phyloP scores from a whole-genome alignment of 2,329 filamentous ascomycete species.

The Cercospora nicotianae region DNA sequence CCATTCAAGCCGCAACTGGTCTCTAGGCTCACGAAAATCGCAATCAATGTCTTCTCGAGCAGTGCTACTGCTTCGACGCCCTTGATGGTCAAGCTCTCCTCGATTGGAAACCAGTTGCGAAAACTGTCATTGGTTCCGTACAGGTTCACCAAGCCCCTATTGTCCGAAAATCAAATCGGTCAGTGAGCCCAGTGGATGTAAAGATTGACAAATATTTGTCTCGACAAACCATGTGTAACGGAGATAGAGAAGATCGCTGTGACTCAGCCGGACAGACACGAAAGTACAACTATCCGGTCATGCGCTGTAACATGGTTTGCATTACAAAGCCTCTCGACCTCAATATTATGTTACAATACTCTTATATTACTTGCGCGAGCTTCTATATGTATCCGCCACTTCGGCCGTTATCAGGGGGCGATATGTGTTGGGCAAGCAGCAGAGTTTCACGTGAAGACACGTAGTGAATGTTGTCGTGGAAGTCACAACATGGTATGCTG shows the following conservation, averaged over 20 bases:
- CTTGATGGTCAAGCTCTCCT: not conserved
- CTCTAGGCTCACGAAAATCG: not conserved
- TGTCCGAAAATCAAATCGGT: not conserved
- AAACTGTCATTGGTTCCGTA: not conserved
- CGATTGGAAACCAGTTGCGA: not conserved
- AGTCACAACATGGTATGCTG: not conserved
- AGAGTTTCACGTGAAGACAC: not conserved
- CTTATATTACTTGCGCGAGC: not conserved
- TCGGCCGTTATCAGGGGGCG: too few relatives aligned
- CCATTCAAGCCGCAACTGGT: not conserved
- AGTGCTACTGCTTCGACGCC: not conserved
- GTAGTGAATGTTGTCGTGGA: not conserved
- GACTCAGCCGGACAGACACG: not conserved
- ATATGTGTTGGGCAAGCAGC: not conserved
- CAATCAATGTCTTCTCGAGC: not conserved
- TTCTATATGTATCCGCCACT: not conserved
- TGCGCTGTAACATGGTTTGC: not conserved
- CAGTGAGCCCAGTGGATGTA: not conserved
- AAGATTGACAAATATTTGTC: not conserved
- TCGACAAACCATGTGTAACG: not conserved
- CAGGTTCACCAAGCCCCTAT: not conserved
- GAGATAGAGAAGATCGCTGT: not conserved
- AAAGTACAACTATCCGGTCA: not conserved
- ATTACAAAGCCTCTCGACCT: not conserved
- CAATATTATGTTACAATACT: not conserved